phyloP scores from a whole-genome alignment of 1,284 basidiomycete species.

The Neonothopanus nambi region DNA sequence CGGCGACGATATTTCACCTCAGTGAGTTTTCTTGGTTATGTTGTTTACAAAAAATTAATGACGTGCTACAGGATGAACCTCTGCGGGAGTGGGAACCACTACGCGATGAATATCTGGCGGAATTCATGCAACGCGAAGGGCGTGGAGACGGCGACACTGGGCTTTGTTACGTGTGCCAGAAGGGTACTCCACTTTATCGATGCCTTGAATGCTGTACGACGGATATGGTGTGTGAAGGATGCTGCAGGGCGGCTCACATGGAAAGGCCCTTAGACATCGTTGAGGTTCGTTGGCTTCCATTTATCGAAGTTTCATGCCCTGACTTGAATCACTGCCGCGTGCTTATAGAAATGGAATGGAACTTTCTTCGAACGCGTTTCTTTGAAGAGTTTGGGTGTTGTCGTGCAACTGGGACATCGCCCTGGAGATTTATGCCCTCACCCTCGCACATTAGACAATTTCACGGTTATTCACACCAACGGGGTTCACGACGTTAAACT shows the following conservation, averaged over 20 bases:
- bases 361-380: conserved; percentile 9
- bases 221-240: conserved; percentile 14
- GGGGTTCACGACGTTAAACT: conserved; percentile 2
- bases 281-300: conserved; percentile 16
- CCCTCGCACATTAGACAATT: conserved; percentile 6
- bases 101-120: conserved; percentile 15
- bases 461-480: no score
- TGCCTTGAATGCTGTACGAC: conserved; percentile 16
- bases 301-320: not conserved
- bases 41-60: no score
- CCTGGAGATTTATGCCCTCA: not conserved
- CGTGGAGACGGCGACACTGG: conserved; percentile 3
- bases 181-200: conserved; percentile 5
- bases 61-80: no score
- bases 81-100: no score
- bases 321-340: no score
- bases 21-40: no score
- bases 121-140: conserved; percentile 17
- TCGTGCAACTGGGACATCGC: conserved; percentile 18
- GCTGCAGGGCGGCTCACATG: conserved; percentile 16
- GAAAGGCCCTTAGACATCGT: conserved; percentile 18
- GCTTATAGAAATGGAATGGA: conserved; percentile 19
- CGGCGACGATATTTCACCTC: no score
- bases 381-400: conserved; percentile 9
- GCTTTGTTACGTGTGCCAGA: not conserved